Evolutionary conservation across 768 basidiomycete genomes (phyloP), one percentile per base, ranked within the genome.

Genomic region (Rhodotorula kratochvilovae): DNA sequence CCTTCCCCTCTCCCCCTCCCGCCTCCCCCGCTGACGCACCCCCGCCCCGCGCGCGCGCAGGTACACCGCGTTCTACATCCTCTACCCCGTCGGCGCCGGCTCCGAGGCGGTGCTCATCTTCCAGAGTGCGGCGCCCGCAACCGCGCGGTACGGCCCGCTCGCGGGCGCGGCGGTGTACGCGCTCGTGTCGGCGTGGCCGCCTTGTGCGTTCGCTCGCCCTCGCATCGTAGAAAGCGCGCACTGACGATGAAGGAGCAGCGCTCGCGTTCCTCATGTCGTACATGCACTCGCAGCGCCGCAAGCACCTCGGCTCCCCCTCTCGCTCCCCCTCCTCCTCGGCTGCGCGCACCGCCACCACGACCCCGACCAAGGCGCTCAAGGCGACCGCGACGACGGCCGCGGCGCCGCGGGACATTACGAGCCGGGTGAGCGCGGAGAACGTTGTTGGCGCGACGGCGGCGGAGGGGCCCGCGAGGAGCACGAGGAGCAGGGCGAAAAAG

Each of bases 11-110:
- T 45, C 33, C 31, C n/a, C 19, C 31, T 71, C 68, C 5, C 17
- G 7, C n/a, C 17, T 60, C 7, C 42, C 15, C 13, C 12, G 6
- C 43, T 80, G 25, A 23, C 23, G 29, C 29, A 13, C 25, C 13
- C 7, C 17, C 2, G 6, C 35, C 8, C 11, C 46, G 85, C 83
- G 80, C 54, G 15, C 15, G 11, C 60, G 55, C 46, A 91, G 95
- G 65, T 99, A 98, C 84, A 90, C 92, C 29, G 86, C 91, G 15
- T 99, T 98, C 81, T 95, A 89, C 81, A 71, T 92, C 58, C 85
- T 97, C n/a, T 98, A 99, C 82, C 93, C 91, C 10, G 79, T 92
- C 33, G 96, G 96, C 56, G 95, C 96, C 1, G 85, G 86, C 12
- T 92, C 91, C 33, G 96, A 99, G 81, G 93, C 92, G 0, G 86